phyloP scores from a whole-genome alignment of 768 basidiomycete species.

The Lactarius akahatsu region DNA sequence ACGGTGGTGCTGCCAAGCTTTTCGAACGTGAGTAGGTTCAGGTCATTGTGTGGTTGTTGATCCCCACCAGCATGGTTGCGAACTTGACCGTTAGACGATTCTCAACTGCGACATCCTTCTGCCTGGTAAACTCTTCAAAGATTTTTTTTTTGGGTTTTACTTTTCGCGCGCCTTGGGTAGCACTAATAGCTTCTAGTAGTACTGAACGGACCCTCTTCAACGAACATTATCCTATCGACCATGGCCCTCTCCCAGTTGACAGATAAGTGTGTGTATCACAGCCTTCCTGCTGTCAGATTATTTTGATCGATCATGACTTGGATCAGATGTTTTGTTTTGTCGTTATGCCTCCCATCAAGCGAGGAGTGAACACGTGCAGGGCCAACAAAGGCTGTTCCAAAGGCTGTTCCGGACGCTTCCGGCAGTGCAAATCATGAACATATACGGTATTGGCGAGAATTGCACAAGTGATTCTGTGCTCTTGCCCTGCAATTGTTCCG shows the following conservation, averaged over 20 bases:
- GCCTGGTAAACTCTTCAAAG: too few relatives aligned
- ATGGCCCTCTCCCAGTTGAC: not conserved
- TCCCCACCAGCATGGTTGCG: too few relatives aligned
- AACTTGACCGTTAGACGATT: too few relatives aligned
- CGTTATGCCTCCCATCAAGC: slow-evolving; percentile 21
- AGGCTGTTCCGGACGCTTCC: not conserved
- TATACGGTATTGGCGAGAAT: not conserved
- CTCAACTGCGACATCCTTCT: too few relatives aligned
- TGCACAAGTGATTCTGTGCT: not conserved
- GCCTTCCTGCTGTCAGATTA: not conserved
- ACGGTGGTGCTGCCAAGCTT: too few relatives aligned
- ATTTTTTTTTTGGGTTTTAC: too few relatives aligned
- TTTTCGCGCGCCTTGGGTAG: too few relatives aligned
- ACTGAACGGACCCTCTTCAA: too few relatives aligned
- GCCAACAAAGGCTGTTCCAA: not conserved
- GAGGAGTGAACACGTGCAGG: not conserved
- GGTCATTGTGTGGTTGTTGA: too few relatives aligned
- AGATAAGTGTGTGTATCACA: not conserved
- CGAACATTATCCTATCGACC: not conserved
- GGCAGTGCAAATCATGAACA: not conserved
- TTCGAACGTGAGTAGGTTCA: too few relatives aligned
- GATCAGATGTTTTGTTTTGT: not conserved
- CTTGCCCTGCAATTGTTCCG: not conserved
- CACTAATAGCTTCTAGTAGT: too few relatives aligned
- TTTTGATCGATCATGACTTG: not conserved